Evolutionary conservation across 2,329 filamentous ascomycete species (phyloP).

Genomic region (Aspergillus eucalypticola): DNA sequence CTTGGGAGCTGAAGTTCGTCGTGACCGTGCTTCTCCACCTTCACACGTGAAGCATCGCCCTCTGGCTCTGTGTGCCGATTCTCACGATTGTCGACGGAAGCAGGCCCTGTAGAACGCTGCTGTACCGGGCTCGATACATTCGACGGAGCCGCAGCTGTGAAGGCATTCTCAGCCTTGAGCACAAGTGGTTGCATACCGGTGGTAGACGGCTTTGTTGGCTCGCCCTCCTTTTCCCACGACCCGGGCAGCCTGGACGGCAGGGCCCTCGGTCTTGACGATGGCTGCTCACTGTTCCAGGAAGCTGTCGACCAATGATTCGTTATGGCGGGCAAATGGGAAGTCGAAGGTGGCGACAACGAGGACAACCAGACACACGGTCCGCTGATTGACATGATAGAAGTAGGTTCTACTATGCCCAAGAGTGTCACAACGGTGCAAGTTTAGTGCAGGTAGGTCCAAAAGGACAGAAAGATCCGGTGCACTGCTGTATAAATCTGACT

Average conservation of each 20-base stretch:
- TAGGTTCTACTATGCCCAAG: constrained; percentile 16
- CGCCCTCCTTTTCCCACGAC: constrained; percentile 25
- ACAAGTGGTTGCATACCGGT: constrained; percentile 30
- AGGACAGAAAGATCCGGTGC: not conserved
- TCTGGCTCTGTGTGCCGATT: constrained; percentile 17
- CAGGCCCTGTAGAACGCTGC: constrained; percentile 24
- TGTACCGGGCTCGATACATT: constrained; percentile 15
- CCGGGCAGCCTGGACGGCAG: constrained; percentile 23
- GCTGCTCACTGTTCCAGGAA: constrained; percentile 28
- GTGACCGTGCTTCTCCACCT: constrained; percentile 28
- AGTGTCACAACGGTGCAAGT: not conserved
- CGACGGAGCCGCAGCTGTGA: constrained; percentile 17
- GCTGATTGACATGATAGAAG: constrained; percentile 38
- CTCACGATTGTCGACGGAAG: constrained; percentile 18
- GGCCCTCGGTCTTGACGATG: constrained; percentile 23
- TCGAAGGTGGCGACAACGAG: constrained; percentile 32
- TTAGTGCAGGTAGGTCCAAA: not conserved
- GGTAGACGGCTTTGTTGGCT: constrained; percentile 17
- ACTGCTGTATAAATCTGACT: constrained; percentile 4
- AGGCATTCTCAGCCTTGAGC: constrained; percentile 33
- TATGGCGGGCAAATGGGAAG: constrained; percentile 33
- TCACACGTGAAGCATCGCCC: constrained; percentile 27
- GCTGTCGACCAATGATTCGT: constrained; percentile 30
- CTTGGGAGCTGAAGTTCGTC: constrained; percentile 21
- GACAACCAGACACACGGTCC: constrained; percentile 40